Evolutionary conservation across 345 rosid species (phyloP).

Genomic region (Euphorbia pulcherrima): DNA sequence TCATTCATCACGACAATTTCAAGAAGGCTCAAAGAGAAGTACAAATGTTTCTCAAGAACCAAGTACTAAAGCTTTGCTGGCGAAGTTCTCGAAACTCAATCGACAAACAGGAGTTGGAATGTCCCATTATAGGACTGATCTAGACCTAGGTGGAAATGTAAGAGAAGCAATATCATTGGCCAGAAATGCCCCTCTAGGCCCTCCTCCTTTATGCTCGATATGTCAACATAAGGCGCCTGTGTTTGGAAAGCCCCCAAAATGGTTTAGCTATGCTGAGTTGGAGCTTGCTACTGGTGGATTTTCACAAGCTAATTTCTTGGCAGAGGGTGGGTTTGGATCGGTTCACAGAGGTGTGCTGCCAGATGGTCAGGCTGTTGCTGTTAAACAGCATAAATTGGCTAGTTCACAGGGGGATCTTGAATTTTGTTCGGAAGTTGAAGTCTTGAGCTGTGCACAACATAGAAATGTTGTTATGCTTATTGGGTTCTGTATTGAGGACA

Average conservation of each 20-base stretch:
- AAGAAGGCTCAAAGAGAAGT: conserved; percentile 48
- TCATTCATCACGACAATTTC: conserved; percentile 46
- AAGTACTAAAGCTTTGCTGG: conserved; percentile 39
- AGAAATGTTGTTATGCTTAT: conserved; percentile 95
- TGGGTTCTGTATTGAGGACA: conserved; percentile 94
- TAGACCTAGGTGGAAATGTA: conserved; percentile 66
- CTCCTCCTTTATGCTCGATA: conserved; percentile 95
- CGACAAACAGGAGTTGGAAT: conserved; percentile 51
- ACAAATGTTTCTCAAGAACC: conserved; percentile 33
- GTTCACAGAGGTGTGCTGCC: conserved; percentile 95
- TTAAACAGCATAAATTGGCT: conserved; percentile 95
- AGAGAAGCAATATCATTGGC: conserved; percentile 86
- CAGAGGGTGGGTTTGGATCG: conserved; percentile 98
- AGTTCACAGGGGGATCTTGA: conserved; percentile 98
- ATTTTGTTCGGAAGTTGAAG: conserved; percentile 99
- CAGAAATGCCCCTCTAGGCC: conserved; percentile 78
- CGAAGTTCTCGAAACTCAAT: conserved; percentile 46
- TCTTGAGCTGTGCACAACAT: conserved; percentile 98
- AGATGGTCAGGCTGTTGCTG: conserved; percentile 98
- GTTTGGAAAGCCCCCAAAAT: conserved; percentile 94
- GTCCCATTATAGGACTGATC: conserved; percentile 47
- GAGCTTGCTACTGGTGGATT: conserved; percentile 98
- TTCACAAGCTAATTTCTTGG: conserved; percentile 95
- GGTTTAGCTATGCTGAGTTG: conserved; percentile 90
- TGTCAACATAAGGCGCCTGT: conserved; percentile 97